Base-by-base conservation (phyloP, 805 yeast species). In the Geotrichum ghanense region DNA sequence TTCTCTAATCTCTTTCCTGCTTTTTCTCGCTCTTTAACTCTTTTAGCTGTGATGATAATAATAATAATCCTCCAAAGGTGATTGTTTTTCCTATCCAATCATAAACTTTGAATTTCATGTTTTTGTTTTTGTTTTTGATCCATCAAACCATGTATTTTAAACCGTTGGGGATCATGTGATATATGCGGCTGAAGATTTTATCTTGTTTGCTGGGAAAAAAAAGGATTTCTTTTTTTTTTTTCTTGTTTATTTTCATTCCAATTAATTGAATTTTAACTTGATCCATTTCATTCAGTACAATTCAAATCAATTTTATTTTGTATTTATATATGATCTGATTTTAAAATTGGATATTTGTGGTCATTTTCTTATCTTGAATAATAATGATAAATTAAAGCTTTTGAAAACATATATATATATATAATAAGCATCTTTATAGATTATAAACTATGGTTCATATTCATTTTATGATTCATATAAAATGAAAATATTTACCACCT, bases 161-260 rank as follows among this genome's bases (percentile, higher is more conserved):
- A 31, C 37, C 37, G 37, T 31, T 31, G 37, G 37, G 37, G 4
- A 31, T 31, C 37, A 31, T 31, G 37, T 31, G 37, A 31, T 31
- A n/a, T 31, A 12, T 12, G 16, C 37, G 37, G 37, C 37, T 31
- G 37, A 31, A 14, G 31, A 25, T 9, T 14, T 14, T 9, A 14
- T 14, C 12, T 9, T 25, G 14, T 9, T 25, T 25, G 31, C 9
- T 9, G 14, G 31, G 31, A 9, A 14, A 9, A 14, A 25, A 9
- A 25, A 14, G 31, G 31, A 14, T 14, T 25, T 25, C n/a, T n/a
- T n/a, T n/a, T n/a, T n/a, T n/a, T n/a, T n/a, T n/a, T n/a, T n/a
- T n/a, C n/a, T n/a, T n/a, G n/a, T n/a, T n/a, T n/a, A n/a, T n/a
- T n/a, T n/a, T n/a, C n/a, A n/a, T n/a, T n/a, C n/a, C n/a, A n/a